A percentile compares a stretch with the other conserved stretches of the same genome.
phyloP scores from a whole-genome alignment of 345 rosid genomes.

The Angophora floribunda region DNA sequence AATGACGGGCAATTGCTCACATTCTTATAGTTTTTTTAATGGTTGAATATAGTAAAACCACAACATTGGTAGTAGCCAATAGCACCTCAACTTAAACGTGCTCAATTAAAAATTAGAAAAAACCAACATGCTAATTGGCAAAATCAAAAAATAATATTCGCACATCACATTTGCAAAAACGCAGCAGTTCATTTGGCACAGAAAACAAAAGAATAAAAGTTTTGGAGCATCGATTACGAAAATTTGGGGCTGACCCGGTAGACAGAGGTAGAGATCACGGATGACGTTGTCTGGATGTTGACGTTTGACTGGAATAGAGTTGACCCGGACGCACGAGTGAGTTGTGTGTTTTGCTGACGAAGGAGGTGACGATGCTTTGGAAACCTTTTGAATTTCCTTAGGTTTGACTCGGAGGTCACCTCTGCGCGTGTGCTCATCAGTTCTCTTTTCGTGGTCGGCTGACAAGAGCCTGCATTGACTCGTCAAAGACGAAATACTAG shows the following conservation, averaged over 20 bases:
- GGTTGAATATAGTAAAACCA: background rate
- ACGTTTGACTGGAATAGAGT: background rate
- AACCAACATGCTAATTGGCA: background rate
- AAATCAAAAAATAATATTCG: background rate
- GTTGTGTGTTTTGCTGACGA: background rate
- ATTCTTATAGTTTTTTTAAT: background rate
- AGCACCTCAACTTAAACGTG: background rate
- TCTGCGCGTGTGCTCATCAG: background rate
- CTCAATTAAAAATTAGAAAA: background rate
- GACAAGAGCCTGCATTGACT: background rate
- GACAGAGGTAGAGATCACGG: background rate
- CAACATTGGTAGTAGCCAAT: background rate
- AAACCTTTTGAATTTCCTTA: background rate
- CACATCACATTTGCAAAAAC: background rate
- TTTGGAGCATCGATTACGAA: background rate
- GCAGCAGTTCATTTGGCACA: background rate
- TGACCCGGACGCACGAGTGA: background rate
- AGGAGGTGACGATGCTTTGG: background rate
- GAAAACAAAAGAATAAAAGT: background rate
- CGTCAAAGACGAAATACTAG: background rate
- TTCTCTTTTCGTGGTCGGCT: background rate
- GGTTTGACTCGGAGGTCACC: background rate
- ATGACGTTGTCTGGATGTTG: background rate
- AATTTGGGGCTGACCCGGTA: background rate
- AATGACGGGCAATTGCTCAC: rapidly evolving